Conservation (phyloP, 371 early-diverging fungal species). For the Mortierella sp. region DNA sequence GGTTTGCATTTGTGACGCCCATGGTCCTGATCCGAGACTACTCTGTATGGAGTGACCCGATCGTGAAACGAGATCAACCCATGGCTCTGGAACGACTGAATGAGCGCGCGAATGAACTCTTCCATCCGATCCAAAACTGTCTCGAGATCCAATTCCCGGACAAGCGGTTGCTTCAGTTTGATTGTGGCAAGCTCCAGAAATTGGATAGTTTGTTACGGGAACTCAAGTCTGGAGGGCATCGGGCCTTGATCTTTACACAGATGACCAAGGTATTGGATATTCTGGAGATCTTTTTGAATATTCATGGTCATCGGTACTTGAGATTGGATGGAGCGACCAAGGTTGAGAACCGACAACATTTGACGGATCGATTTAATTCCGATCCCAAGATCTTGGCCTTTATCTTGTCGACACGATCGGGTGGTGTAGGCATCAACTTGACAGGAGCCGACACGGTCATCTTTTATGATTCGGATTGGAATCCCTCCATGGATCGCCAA, state of each 20-base stretch:
- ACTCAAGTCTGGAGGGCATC: conserved; percentile 82
- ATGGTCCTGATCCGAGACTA: conserved; percentile 56
- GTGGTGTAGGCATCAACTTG: conserved; percentile 97
- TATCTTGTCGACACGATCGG: conserved; percentile 92
- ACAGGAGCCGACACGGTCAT: conserved; percentile 97
- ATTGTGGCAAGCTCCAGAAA: conserved; percentile 89
- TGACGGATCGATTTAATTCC: conserved; percentile 90
- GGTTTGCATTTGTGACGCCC: conserved; percentile 81
- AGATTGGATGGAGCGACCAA: conserved; percentile 90
- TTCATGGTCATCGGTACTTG: conserved; percentile 86
- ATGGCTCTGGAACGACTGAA: conserved; percentile 5
- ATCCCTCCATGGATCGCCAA: conserved; percentile 87
- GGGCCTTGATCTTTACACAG: conserved; percentile 97
- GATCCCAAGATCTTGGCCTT: conserved; percentile 88
- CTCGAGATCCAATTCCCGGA: conserved; percentile 86
- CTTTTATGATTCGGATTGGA: conserved; percentile 97
- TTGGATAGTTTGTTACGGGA: conserved; percentile 81
- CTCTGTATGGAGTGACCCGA: conserved; percentile 24
- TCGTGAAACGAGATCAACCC: conserved; percentile 21
- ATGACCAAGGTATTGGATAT: conserved; percentile 99
- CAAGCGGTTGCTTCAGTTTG: conserved; percentile 85
- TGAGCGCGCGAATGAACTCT: conserved; percentile 55
- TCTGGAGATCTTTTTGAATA: conserved; percentile 93
- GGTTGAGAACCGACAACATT: conserved; percentile 84
- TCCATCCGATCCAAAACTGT: conserved; percentile 67